These are phyloP conservation scores for Babesia divergens DNA, from an alignment of 169 alveolate species.

Conservation along the genomic window DNA sequence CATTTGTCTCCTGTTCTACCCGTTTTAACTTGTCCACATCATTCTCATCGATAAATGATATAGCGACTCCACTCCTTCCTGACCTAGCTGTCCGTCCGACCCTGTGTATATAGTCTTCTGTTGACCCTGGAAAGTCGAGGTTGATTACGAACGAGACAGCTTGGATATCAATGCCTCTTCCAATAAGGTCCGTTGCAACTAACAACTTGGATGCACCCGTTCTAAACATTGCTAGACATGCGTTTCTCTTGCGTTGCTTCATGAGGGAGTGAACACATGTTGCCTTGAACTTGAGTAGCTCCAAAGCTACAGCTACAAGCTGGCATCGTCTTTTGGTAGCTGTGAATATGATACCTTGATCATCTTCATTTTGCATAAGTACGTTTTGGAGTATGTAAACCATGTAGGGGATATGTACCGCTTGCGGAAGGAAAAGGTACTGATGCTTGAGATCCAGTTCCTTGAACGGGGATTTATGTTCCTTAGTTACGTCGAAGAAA, in stretches of 20 bases:
- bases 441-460: conserved; percentile 42
- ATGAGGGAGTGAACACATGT: conserved; percentile 93
- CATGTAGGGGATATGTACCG: conserved; percentile 52
- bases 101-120: conserved; percentile 92
- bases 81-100: conserved; percentile 98
- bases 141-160: conserved; percentile 91
- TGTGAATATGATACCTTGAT: conserved; percentile 90
- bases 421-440: conserved; percentile 59
- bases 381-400: conserved; percentile 32
- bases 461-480: conserved; percentile 27
- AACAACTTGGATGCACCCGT: conserved; percentile 82
- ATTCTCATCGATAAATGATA: conserved; percentile 86
- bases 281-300: conserved; percentile 88
- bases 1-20: conserved; percentile 72
- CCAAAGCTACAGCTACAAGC: conserved; percentile 85
- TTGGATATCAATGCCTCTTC: conserved; percentile 98
- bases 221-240: conserved; percentile 91
- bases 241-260: conserved; percentile 90
- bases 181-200: conserved; percentile 96
- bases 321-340: conserved; percentile 89
- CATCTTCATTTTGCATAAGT: conserved; percentile 17
- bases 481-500: conserved; percentile 52
- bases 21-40: conserved; percentile 80
- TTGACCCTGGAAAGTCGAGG: conserved; percentile 90
- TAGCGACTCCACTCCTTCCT: conserved; percentile 92